Evolutionary conservation across 257 asterid species (phyloP), one percentile per base, ranked within the genome.

Genomic region (Plantago elongata): DNA sequence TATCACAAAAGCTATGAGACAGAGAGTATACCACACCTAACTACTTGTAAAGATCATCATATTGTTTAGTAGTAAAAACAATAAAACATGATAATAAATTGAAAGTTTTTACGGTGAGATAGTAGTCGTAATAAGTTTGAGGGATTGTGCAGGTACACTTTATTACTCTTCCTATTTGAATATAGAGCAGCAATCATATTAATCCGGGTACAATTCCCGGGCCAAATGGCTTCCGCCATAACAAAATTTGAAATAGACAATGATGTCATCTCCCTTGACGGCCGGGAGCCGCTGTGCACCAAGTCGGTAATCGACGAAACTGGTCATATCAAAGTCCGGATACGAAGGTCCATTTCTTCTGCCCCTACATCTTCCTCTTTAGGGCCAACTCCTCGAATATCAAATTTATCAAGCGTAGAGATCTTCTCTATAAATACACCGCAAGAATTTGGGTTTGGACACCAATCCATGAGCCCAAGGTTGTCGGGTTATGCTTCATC

Each of bases 211-310:
- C 85, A 69, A 13, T 86, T 81, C 66, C 95, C 92, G 14, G 95
- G 92, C 45, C 50, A 61, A 15, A 57, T 72, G n/a, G 95, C 95
- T 22, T 81, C 85, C 42, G 73, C 87, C 51, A 79, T 86, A 48
- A 77, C 89, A 45, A 71, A 65, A 38, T 75, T 86, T 57, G 76
- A 74, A 22, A 70, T 86, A n/a, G 95, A 86, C 72, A 78, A 74
- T 5, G 92, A 83, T 59, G 76, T 86, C 70, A 77, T 83, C 56
- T 86, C 95, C 34, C 84, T 86, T 6, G 95, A 86, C 64, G 92
- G 95, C 0, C 78, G 92, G 67, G 80, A 69, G 74, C 91, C 85
- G 5, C 95, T 86, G 13, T 76, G 81, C 76, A 83, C 95, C 12
- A 87, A 86, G 46, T 83, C 95, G 3, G 85, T 79, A 44, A 62